Conservation (phyloP, 2,329 filamentous ascomycete genomes). For the Colletotrichum sublineola region DNA sequence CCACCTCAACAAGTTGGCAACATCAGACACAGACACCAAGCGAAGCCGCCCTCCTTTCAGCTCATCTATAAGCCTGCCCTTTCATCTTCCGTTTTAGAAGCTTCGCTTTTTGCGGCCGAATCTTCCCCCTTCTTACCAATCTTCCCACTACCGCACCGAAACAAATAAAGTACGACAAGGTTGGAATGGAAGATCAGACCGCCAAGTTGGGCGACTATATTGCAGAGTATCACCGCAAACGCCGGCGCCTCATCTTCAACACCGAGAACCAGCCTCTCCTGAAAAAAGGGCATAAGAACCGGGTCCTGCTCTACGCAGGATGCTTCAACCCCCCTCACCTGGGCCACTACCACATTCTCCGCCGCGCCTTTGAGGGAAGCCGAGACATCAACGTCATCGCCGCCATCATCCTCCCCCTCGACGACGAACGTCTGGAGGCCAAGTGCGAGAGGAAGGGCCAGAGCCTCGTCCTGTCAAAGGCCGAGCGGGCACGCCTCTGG, state of each 20-base stretch:
- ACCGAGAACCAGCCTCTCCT: background rate
- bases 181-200: background rate
- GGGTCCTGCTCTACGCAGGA: background rate
- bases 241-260: background rate
- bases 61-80: background rate
- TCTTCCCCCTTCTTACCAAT: no score
- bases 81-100: background rate
- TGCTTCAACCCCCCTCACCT: conserved; percentile 5
- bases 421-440: background rate
- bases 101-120: background rate
- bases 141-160: background rate
- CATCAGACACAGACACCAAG: background rate
- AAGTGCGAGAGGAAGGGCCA: background rate
- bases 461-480: background rate
- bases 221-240: no score
- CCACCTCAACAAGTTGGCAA: background rate
- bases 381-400: conserved; percentile 3
- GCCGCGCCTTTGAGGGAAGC: background rate
- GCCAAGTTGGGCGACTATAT: background rate
- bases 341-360: background rate
- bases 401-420: background rate
- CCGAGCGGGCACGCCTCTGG: background rate
- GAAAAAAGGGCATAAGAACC: background rate
- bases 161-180: background rate
- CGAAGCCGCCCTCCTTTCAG: background rate